A percentile compares a stretch with the other conserved stretches of the same genome.
phyloP scores from a whole-genome alignment of 805 yeast genomes.

The Ogataea glucozyma region DNA sequence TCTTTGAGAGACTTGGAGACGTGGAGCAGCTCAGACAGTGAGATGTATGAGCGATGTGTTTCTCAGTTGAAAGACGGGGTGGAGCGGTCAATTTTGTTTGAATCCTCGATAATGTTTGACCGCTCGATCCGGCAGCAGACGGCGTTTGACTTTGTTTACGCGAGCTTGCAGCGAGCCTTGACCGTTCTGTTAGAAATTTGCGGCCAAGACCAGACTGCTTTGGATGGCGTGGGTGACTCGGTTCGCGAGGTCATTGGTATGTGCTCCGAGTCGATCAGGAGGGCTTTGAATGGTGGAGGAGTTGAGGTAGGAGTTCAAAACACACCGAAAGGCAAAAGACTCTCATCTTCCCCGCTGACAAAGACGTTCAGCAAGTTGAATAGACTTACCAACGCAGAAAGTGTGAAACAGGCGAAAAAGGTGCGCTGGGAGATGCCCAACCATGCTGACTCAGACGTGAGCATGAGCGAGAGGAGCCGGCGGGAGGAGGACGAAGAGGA shows the following conservation, averaged over 20 bases:
- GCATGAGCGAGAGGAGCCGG: conserved; percentile 17
- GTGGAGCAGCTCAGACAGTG: conserved; percentile 52
- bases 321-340: conserved; percentile 18
- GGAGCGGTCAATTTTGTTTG: conserved; percentile 55
- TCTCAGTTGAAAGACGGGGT: conserved; percentile 46
- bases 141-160: conserved; percentile 18
- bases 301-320: conserved; percentile 7
- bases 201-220: conserved; percentile 20
- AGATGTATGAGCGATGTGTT: conserved; percentile 42
- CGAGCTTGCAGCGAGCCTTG: conserved; percentile 14
- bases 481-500: background rate
- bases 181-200: conserved; percentile 20
- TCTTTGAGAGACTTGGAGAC: conserved; percentile 53
- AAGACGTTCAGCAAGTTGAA: conserved; percentile 21
- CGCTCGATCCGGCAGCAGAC: conserved; percentile 36
- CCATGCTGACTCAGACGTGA: conserved; percentile 22
- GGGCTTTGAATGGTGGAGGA: conserved; percentile 17
- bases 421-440: conserved; percentile 49
- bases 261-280: conserved; percentile 18
- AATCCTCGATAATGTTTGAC: conserved; percentile 58
- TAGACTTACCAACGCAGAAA: conserved; percentile 15
- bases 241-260: conserved; percentile 16
- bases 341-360: conserved; percentile 28
- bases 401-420: conserved; percentile 36
- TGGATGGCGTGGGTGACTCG: conserved; percentile 10